Conservation (phyloP, 179 eudicot genomes). For the Silene noctiflora region DNA sequence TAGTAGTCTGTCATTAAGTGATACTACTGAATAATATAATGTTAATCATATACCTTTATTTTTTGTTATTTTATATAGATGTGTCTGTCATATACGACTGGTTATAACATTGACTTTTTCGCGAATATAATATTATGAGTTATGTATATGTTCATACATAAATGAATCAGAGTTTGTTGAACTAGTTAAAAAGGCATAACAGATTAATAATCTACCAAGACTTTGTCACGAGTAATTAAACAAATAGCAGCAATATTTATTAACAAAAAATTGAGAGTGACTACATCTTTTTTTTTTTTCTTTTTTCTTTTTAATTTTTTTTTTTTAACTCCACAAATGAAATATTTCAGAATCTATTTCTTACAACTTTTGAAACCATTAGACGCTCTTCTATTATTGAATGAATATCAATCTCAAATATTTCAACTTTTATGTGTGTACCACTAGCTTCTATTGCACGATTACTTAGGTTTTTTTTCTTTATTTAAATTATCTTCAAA, state of each 20-base stretch:
- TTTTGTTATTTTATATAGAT: neutral
- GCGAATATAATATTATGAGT: neutral
- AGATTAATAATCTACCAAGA: neutral
- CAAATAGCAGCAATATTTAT: neutral
- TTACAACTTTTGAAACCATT: neutral
- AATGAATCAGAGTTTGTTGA: neutral
- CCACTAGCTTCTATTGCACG: neutral
- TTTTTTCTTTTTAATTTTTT: neutral
- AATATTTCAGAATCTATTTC: neutral
- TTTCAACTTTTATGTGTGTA: neutral
- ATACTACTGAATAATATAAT: neutral
- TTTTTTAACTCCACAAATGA: neutral
- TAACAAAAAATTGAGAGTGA: neutral
- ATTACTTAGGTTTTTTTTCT: neutral
- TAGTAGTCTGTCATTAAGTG: no score
- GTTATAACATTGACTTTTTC: conserved; percentile 1
- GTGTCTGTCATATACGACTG: neutral
- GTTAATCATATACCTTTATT: neutral
- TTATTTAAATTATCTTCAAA: neutral
- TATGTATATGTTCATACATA: no score
- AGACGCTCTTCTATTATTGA: neutral
- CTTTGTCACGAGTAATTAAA: neutral
- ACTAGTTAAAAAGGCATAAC: neutral
- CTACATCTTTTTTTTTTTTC: neutral
- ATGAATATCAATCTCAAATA: neutral